These are phyloP conservation scores for Colletotrichum sublineola DNA, from an alignment of 2,329 filamentous ascomycete genomes.

Conservation along the genomic window DNA sequence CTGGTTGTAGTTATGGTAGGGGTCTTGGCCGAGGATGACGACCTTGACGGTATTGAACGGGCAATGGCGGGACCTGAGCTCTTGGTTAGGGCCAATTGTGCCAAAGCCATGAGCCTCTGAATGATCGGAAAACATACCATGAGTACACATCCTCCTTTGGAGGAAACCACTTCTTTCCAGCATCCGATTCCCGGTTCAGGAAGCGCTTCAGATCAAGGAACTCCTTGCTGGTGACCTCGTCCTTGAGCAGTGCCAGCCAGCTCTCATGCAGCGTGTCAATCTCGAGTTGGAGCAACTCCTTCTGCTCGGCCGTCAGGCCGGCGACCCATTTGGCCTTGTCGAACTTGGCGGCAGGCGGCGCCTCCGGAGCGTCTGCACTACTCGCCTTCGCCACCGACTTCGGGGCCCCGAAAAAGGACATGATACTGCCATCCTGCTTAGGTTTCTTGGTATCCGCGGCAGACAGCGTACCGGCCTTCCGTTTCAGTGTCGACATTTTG, in stretches of 20 bases:
- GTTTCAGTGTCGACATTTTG: constrained; percentile 72
- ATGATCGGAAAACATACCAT: constrained; percentile 74
- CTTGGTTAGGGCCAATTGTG: constrained; percentile 41
- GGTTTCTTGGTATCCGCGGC: constrained; percentile 74
- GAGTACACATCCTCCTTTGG: constrained; percentile 92
- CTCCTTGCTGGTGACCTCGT: constrained; percentile 82
- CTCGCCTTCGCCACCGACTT: constrained; percentile 58
- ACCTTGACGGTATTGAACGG: constrained; percentile 90
- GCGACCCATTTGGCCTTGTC: constrained; percentile 93
- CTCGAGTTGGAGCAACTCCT: constrained; percentile 84
- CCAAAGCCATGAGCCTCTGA: neutral
- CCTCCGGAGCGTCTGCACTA: constrained; percentile 46
- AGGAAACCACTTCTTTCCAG: constrained; percentile 86
- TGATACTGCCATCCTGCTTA: constrained; percentile 83
- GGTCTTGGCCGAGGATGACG: constrained; percentile 95
- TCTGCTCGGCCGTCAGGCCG: constrained; percentile 84
- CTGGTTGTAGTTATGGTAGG: constrained; percentile 96
- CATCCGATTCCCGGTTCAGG: constrained; percentile 80
- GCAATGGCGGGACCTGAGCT: constrained; percentile 90
- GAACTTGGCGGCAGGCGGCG: constrained; percentile 69
- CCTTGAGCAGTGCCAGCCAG: constrained; percentile 91
- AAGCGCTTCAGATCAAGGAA: constrained; percentile 93
- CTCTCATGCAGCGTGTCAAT: constrained; percentile 92
- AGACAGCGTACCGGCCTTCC: constrained; percentile 68
- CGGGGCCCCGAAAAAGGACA: constrained; percentile 86